Evolutionary conservation across 2,329 filamentous ascomycete species (phyloP), one percentile per base, ranked within the genome.

Genomic region (Macrophomina phaseolina): DNA sequence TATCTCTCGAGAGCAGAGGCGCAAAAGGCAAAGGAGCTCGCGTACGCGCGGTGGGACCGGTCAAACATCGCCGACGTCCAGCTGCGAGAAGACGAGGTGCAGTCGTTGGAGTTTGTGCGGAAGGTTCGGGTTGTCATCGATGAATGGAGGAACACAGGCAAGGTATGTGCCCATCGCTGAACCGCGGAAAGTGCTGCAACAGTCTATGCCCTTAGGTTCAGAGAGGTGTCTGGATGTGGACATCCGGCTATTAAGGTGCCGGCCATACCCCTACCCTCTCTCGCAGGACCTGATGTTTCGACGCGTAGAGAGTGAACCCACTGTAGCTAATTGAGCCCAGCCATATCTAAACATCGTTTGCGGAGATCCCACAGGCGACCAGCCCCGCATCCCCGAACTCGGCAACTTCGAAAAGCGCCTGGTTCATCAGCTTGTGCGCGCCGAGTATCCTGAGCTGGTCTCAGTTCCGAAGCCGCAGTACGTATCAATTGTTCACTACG

Each of bases 1-100:
- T 91, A 91, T 72, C 77, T 91, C 5, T 90, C 88, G 1, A 81
- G 85, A 42, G 79, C 83, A 32, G 89, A 91, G 71, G 85, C 88
- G 61, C 72, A 76, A 12, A 71, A 77, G 8, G 83, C 84, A 3
- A 79, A 83, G 64, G 73, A 80, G 36, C 80, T 80, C 67, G 80
- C 81, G 28, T 75, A 76, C 34, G 80, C 82, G 62, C 75, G 81
- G 14, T 73, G 81, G 34, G 80, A 79, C 76, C 80, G 71, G 74
- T 77, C 68, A 72, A 78, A 64, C 71, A 75, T 73, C 67, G 74
- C 67, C 55, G 81, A 85, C 56, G 79, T 89, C 48, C 79, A 84
- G 32, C 71, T 87, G 56, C 83, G 84, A 58, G 75, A 80, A 16
- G 81, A 81, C n/a, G 86, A 88, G 49, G 73, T 80, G 4, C 82